Evolutionary conservation across 805 yeast genomes (phyloP), one percentile per base, ranked within the genome.

Genomic region (Pichia thaimueangensis): DNA sequence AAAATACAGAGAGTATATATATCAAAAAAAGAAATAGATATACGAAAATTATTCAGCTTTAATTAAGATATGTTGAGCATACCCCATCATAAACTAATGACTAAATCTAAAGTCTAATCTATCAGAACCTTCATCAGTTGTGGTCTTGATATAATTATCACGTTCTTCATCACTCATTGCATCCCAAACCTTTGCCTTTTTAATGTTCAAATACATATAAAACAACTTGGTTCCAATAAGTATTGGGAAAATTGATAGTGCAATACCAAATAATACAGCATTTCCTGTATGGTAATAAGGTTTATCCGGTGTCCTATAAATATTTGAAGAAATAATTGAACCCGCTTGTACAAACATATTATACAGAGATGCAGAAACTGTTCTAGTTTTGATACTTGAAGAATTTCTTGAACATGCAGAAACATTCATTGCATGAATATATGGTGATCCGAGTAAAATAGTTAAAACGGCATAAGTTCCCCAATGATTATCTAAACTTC

Each of bases 301-400:
- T 32, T 63, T 63, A 54, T 82, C 89, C 33, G 68, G 71, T 1
- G 57, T 55, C 37, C 80, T 59, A 58, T 82, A 82, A 6, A 82
- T 68, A 51, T 80, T 74, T 7, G 78, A 63, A 3, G 77, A 63
- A 9, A 73, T 62, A 37, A 82, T 76, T 16, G 65, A 58, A 1
- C 78, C 82, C 0, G 76, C 64, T 54, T 82, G 88, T 1, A 75
- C 76, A 56, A 69, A 72, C 68, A 80, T 78, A 52, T 81, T 82
- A 54, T 75, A 80, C 36, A 82, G 44, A 0, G 87, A 35, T 0
- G 86, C 76, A 12, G 82, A 70, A 5, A 82, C 78, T 0, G 87
- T 74, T 50, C 89, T 65, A 3, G 76, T 64, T n/a, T 80, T 61
- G 22, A 82, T 82, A 1, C 81, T 68, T 56, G 76, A 74, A 9